phyloP scores from a whole-genome alignment of 1,139 yeast genomes.

The Geotrichum macrosporum region DNA sequence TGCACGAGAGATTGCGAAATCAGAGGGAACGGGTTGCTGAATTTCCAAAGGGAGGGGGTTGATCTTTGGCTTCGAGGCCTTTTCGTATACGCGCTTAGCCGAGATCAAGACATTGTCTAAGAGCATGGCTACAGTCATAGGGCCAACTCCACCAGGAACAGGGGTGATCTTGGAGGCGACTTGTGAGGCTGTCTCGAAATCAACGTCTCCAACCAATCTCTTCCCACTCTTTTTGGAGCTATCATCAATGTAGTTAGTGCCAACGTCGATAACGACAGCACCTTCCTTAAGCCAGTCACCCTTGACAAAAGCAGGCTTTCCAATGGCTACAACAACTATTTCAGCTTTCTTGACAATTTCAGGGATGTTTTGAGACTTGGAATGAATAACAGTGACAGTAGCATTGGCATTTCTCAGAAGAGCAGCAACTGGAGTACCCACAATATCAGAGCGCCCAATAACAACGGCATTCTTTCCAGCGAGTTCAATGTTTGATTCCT shows the following conservation, averaged over 20 bases:
- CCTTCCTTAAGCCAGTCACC: constrained; percentile 87
- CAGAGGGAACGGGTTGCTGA: constrained; percentile 84
- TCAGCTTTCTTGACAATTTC: constrained; percentile 69
- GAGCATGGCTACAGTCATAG: constrained; percentile 97
- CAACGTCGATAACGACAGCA: constrained; percentile 90
- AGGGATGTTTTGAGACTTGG: constrained; percentile 63
- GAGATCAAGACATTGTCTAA: constrained; percentile 81
- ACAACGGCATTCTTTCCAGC: constrained; percentile 89
- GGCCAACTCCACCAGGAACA: constrained; percentile 99
- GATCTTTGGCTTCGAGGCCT: constrained; percentile 35
- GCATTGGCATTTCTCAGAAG: constrained; percentile 75
- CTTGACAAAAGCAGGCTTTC: constrained; percentile 73
- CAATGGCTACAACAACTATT: constrained; percentile 88
- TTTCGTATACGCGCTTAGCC: constrained; percentile 51
- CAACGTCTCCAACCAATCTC: constrained; percentile 92
- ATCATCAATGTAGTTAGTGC: constrained; percentile 85
- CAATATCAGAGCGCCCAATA: constrained; percentile 92
- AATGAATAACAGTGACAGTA: constrained; percentile 83
- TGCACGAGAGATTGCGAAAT: constrained; percentile 84
- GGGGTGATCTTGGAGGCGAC: constrained; percentile 82
- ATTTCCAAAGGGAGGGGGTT: constrained; percentile 62
- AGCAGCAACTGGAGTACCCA: constrained; percentile 88
- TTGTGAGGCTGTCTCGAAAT: constrained; percentile 60
- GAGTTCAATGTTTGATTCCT: constrained; percentile 56
- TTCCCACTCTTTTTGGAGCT: constrained; percentile 73